phyloP scores from a whole-genome alignment of 768 basidiomycete species.

The Heimioporus sp. region DNA sequence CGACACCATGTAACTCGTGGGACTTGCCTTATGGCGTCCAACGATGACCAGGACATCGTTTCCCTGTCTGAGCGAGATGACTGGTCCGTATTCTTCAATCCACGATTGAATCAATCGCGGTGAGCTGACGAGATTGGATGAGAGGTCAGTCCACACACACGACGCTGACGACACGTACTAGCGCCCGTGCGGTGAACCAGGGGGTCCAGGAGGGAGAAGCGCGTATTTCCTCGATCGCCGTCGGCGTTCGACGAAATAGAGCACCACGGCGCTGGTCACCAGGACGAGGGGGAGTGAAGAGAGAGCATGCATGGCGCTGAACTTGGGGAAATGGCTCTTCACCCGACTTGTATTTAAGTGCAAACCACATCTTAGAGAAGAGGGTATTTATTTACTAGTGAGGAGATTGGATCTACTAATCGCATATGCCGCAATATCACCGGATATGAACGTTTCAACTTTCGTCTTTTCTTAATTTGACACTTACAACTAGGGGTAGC shows the following conservation, averaged over 20 bases:
- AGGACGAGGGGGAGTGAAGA: not conserved
- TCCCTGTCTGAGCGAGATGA: constrained; percentile 25
- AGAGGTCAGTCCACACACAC: not conserved
- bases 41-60: constrained; percentile 25
- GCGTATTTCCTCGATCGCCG: constrained; percentile 6
- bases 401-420: too few relatives aligned
- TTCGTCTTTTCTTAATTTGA: too few relatives aligned
- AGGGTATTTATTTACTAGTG: too few relatives aligned
- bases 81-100: constrained; percentile 27
- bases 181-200: constrained; percentile 18
- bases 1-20: not conserved
- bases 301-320: not conserved
- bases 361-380: too few relatives aligned
- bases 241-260: constrained; percentile 6
- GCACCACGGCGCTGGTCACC: not conserved
- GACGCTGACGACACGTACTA: constrained; percentile 8
- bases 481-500: too few relatives aligned
- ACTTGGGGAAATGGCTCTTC: too few relatives aligned
- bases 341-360: too few relatives aligned
- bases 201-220: constrained; percentile 18
- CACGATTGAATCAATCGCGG: constrained; percentile 20
- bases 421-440: too few relatives aligned
- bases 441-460: too few relatives aligned
- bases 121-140: constrained; percentile 2
- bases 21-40: constrained; percentile 18